phyloP scores from a whole-genome alignment of 352 stramenopile species.

The Pythium sukuiense region DNA sequence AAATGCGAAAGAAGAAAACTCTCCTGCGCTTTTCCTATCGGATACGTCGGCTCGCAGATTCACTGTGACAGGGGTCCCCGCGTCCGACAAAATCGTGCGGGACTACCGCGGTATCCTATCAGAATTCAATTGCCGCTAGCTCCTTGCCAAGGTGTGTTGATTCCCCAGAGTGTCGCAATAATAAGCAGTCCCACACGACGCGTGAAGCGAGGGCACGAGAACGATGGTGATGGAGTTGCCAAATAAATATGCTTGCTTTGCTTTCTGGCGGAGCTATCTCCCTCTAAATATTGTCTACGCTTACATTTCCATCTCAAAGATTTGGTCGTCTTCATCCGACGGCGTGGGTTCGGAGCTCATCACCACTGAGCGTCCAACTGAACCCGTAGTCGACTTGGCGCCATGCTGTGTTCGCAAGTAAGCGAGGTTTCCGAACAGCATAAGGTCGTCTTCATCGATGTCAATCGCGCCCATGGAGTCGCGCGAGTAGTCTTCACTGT shows the following conservation, averaged over 20 bases:
- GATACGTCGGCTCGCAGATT: too few relatives aligned
- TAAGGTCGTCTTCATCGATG: constrained; percentile 59
- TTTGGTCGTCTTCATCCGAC: constrained; percentile 47
- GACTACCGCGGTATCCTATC: too few relatives aligned
- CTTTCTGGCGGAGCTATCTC: constrained; percentile 3
- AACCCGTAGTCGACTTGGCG: constrained; percentile 18
- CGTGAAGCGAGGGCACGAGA: neutral
- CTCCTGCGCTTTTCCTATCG: too few relatives aligned
- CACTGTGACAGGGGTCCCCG: too few relatives aligned
- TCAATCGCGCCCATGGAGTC: constrained; percentile 26
- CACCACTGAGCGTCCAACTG: constrained; percentile 10
- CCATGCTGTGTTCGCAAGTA: constrained; percentile 63
- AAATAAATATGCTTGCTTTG: constrained; percentile 39
- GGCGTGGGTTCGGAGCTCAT: neutral
- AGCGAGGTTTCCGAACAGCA: constrained; percentile 66
- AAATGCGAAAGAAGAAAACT: too few relatives aligned
- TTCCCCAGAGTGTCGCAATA: neutral
- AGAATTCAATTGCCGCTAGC: too few relatives aligned
- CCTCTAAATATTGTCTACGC: constrained; percentile 17
- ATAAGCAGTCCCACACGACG: neutral
- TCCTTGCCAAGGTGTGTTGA: too few relatives aligned
- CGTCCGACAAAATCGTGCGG: too few relatives aligned
- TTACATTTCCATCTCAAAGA: constrained; percentile 76
- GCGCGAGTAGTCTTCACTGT: neutral
- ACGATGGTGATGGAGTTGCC: constrained; percentile 2